phyloP scores from a whole-genome alignment of 2,329 filamentous ascomycete species.

The Ascochyta fabae region DNA sequence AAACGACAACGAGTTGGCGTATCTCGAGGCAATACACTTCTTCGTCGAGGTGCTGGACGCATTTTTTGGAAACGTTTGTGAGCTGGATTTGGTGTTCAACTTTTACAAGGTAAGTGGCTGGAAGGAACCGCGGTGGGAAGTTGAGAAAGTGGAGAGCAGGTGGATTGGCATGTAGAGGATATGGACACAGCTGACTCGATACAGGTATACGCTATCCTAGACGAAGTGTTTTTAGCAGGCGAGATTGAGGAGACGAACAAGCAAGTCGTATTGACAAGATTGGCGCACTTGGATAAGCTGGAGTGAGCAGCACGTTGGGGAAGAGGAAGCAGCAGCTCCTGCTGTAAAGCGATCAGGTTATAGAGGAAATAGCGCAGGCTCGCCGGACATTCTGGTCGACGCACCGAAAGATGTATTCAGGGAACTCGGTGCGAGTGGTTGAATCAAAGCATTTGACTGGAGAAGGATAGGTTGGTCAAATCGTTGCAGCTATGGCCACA shows the following conservation, averaged over 20 bases:
- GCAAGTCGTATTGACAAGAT: conserved; percentile 89
- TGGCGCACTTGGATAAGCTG: conserved; percentile 96
- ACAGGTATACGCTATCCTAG: conserved; percentile 93
- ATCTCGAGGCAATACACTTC: conserved; percentile 97
- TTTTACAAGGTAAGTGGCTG: conserved; percentile 67
- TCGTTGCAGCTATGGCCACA: too few species aligned
- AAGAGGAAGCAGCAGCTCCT: not conserved
- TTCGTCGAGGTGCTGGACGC: conserved; percentile 98
- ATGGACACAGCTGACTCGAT: conserved; percentile 18
- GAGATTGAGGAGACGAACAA: conserved; percentile 99
- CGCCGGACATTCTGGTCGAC: not conserved
- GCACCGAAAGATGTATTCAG: not conserved
- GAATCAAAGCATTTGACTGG: not conserved
- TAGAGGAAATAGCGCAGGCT: not conserved
- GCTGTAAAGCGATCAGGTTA: not conserved
- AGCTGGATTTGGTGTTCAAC: conserved; percentile 85
- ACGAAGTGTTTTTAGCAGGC: conserved; percentile 96
- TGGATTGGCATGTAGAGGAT: not conserved
- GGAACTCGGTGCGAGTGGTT: not conserved
- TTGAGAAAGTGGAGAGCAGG: not conserved
- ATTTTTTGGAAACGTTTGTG: conserved; percentile 99
- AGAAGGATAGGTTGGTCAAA: not conserved
- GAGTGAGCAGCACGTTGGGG: conserved; percentile 61
- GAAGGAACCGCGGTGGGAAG: not conserved
- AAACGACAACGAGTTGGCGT: conserved; percentile 97